Evolutionary conservation across 2,329 filamentous ascomycete species (phyloP).

Genomic region (Nigrospora osmanthi): DNA sequence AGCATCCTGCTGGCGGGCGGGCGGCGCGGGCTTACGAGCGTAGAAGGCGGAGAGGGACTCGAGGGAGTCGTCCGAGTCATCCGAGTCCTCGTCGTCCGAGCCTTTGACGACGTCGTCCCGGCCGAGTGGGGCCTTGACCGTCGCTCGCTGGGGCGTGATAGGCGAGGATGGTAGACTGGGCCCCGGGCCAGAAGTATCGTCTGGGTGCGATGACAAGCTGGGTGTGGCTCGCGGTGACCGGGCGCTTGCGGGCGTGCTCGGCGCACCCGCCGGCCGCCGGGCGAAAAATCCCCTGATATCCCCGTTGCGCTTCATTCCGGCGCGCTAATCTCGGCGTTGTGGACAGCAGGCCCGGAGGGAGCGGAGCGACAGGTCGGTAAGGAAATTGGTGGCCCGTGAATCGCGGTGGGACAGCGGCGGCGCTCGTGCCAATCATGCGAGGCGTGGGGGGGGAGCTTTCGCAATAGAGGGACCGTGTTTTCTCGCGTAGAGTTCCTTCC

Average conservation of each 20-base stretch:
- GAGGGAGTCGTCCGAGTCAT: slow-evolving; percentile 47
- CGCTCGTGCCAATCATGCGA: too few species aligned
- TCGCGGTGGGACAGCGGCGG: too few species aligned
- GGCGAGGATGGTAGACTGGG: slow-evolving; percentile 16
- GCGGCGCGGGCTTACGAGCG: slow-evolving; percentile 12
- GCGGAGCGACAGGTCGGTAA: too few species aligned
- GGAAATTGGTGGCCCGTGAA: too few species aligned
- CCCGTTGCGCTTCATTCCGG: slow-evolving; percentile 13
- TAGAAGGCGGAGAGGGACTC: slow-evolving; percentile 47
- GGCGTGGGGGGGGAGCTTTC: too few species aligned
- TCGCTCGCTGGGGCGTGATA: slow-evolving; percentile 15
- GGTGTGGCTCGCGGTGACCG: too few species aligned
- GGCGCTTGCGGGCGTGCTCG: neutral
- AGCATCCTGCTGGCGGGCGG: slow-evolving; percentile 10
- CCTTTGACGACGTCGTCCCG: slow-evolving; percentile 55
- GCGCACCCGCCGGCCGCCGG: slow-evolving; percentile 5
- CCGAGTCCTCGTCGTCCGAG: slow-evolving; percentile 62
- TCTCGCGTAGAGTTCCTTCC: too few species aligned
- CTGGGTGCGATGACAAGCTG: too few species aligned
- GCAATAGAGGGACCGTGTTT: too few species aligned
- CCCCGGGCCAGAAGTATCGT: too few species aligned
- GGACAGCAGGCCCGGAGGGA: too few species aligned
- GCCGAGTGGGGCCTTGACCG: slow-evolving; percentile 20
- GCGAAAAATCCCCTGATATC: slow-evolving; percentile 24
- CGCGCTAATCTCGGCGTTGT: too few species aligned